These are phyloP conservation scores for Dichotomocladium elegans DNA, from an alignment of 371 early-diverging fungal species.

Conservation along the genomic window DNA sequence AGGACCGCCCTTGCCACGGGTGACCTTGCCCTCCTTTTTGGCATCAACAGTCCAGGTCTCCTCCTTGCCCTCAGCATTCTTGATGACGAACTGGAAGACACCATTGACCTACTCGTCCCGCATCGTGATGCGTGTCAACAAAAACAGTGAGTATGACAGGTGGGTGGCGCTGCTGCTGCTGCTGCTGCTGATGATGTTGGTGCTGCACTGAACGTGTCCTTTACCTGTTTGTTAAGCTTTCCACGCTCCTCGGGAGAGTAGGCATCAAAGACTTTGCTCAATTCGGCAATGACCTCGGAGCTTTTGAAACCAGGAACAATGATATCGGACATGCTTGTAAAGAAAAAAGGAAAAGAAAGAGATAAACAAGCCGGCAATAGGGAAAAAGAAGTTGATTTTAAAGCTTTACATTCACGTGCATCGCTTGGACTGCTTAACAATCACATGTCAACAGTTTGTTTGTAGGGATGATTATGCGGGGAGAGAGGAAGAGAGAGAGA, in stretches of 20 bases:
- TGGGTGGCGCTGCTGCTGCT: too few species aligned
- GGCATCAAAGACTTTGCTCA: constrained; percentile 32
- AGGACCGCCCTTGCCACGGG: constrained; percentile 59
- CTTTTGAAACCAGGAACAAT: constrained; percentile 44
- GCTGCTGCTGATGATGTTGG: background rate
- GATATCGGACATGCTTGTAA: constrained; percentile 34
- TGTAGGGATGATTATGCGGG: background rate
- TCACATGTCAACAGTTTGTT: constrained; percentile 6
- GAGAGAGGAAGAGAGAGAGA: background rate
- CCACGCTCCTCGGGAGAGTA: constrained; percentile 29
- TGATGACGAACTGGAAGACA: constrained; percentile 82
- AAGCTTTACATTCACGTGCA: constrained; percentile 9
- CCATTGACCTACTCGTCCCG: constrained; percentile 61
- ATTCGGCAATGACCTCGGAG: constrained; percentile 40
- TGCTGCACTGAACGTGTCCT: too few species aligned
- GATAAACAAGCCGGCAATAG: background rate
- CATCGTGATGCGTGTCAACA: background rate
- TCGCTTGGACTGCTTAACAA: background rate
- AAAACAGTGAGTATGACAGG: too few species aligned
- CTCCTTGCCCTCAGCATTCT: constrained; percentile 59
- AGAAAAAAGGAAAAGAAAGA: background rate
- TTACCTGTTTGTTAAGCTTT: constrained; percentile 41
- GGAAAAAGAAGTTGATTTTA: too few species aligned
- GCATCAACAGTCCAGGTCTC: constrained; percentile 75
- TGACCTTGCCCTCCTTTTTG: constrained; percentile 62